Conservation (phyloP, 495 filamentous ascomycete species). For the Immersiella caudata region DNA sequence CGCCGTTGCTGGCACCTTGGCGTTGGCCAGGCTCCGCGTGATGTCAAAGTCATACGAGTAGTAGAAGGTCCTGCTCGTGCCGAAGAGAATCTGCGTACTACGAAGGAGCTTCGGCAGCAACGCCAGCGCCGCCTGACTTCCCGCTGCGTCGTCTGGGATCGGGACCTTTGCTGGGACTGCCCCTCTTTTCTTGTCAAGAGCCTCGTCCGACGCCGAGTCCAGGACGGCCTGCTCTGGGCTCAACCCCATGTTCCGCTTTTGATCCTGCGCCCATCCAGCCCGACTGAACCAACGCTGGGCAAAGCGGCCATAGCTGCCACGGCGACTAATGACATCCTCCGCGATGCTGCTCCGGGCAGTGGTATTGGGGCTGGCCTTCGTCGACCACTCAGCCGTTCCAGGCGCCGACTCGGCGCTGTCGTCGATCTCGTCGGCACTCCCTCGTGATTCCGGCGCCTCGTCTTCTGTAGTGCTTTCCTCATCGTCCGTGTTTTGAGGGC, state of each 20-base stretch:
- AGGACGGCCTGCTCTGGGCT: constrained; percentile 39
- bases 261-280: constrained; percentile 71
- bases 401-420: constrained; percentile 32
- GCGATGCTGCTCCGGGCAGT: constrained; percentile 60
- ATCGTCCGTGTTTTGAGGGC: constrained; percentile 41
- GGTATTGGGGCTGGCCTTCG: constrained; percentile 42
- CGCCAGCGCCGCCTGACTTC: constrained; percentile 39
- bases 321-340: constrained; percentile 79
- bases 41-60: constrained; percentile 93
- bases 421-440: constrained; percentile 32
- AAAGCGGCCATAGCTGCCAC: constrained; percentile 82
- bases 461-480: constrained; percentile 38
- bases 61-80: constrained; percentile 79
- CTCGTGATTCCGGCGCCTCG: constrained; percentile 37
- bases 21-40: constrained; percentile 63
- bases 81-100: constrained; percentile 78
- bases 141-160: constrained; percentile 36
- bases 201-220: constrained; percentile 15
- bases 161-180: constrained; percentile 26
- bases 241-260: constrained; percentile 60
- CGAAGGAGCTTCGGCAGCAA: constrained; percentile 83
- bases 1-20: constrained; percentile 38
- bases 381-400: constrained; percentile 30
- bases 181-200: constrained; percentile 17
- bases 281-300: constrained; percentile 87